phyloP scores from a whole-genome alignment of 768 basidiomycete species.

The Pisolithus albus region DNA sequence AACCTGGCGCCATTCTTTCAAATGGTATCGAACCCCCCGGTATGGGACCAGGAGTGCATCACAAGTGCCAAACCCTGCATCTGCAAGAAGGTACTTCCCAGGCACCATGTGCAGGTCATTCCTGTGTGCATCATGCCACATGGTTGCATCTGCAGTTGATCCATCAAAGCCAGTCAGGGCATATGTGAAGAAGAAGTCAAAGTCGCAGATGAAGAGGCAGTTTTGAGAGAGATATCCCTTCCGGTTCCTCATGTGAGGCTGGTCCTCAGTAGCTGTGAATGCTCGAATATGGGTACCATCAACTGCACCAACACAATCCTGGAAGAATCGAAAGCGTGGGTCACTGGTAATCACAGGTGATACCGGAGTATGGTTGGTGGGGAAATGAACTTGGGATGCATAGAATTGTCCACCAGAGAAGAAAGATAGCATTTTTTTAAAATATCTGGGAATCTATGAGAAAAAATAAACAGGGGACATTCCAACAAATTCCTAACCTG shows the following conservation, averaged over 20 bases:
- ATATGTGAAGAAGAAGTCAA: conserved; percentile 10
- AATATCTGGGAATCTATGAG: conserved; percentile 6
- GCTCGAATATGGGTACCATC: conserved; percentile 5
- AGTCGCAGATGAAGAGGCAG: conserved; percentile 13
- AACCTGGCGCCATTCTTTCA: too few species aligned
- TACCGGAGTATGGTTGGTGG: neutral
- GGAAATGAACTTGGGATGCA: neutral
- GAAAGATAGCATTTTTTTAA: conserved; percentile 3
- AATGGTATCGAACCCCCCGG: too few species aligned
- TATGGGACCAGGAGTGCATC: too few species aligned
- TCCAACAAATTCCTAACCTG: neutral
- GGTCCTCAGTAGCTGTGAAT: neutral
- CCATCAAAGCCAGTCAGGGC: conserved; percentile 14
- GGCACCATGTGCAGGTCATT: conserved; percentile 2
- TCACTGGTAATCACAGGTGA: neutral
- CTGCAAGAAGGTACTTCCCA: neutral
- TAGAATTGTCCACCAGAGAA: conserved; percentile 5
- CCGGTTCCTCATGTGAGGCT: conserved; percentile 5
- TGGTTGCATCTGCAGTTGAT: conserved; percentile 1
- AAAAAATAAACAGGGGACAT: neutral
- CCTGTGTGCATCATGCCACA: conserved; percentile 8
- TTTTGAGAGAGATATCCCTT: conserved; percentile 17
- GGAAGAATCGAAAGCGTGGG: conserved; percentile 1
- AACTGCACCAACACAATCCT: conserved; percentile 4
- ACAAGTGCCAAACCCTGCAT: too few species aligned